A percentile compares a stretch with the other conserved stretches of the same genome.
Evolutionary conservation across 2,329 filamentous ascomycete species (phyloP).

Genomic region (Colletotrichum trifolii): DNA sequence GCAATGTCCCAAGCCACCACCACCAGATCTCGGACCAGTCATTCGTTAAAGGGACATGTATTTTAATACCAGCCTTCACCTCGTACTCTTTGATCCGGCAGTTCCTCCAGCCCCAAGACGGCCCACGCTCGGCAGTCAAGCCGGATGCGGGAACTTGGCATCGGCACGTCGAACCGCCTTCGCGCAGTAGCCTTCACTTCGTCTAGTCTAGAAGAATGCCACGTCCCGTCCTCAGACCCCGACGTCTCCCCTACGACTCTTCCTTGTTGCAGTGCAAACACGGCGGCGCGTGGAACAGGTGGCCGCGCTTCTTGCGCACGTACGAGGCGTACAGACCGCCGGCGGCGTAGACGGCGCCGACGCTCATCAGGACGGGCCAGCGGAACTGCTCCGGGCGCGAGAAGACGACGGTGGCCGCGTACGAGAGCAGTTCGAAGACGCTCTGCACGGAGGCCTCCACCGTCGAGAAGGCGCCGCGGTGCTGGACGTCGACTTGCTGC

Average conservation of each 20-base stretch:
- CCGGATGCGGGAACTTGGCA: slow-evolving; percentile 4
- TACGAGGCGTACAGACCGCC: slow-evolving; percentile 45
- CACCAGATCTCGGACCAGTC: too few species aligned
- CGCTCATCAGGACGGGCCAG: slow-evolving; percentile 14
- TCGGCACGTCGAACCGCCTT: not conserved
- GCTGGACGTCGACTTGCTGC: slow-evolving; percentile 4
- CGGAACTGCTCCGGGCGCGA: slow-evolving; percentile 25
- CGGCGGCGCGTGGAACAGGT: slow-evolving; percentile 45
- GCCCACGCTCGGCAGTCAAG: slow-evolving; percentile 12
- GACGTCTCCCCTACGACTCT: not conserved
- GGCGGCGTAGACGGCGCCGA: slow-evolving; percentile 24
- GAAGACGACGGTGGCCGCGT: slow-evolving; percentile 9
- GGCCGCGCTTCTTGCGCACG: slow-evolving; percentile 45
- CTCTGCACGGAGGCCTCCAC: slow-evolving; percentile 23
- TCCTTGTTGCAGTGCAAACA: slow-evolving; percentile 21
- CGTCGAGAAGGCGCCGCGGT: slow-evolving; percentile 22
- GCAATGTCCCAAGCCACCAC: too few species aligned
- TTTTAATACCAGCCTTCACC: too few species aligned
- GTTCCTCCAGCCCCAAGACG: not conserved
- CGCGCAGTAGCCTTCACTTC: too few species aligned
- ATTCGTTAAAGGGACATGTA: too few species aligned
- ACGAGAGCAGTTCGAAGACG: slow-evolving; percentile 14
- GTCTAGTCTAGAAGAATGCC: not conserved
- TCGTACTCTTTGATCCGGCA: not conserved
- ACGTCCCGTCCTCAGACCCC: not conserved